A percentile compares a stretch with the other conserved stretches of the same genome.
These are phyloP conservation scores for Podaxis rugospora DNA, from an alignment of 768 basidiomycete species.

Conservation along the genomic window DNA sequence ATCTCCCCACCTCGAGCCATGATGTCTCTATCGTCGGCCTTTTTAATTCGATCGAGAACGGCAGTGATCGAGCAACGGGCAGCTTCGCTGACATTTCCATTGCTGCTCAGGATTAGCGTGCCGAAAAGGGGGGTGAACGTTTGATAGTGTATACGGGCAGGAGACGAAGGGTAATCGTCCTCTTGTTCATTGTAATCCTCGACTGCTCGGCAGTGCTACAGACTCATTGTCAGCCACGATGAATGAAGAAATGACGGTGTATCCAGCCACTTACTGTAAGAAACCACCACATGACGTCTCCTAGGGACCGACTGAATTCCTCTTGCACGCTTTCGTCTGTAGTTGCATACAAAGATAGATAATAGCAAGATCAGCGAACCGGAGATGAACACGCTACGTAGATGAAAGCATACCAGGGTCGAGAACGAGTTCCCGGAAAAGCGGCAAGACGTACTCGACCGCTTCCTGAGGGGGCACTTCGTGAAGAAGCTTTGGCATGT, in stretches of 20 bases:
- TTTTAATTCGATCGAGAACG: conserved; percentile 65
- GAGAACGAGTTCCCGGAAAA: conserved; percentile 80
- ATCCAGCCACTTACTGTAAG: conserved; percentile 46
- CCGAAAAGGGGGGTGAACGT: conserved; percentile 92
- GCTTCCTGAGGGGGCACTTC: conserved; percentile 83
- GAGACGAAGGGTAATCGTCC: conserved; percentile 25
- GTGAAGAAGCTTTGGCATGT: conserved; percentile 72
- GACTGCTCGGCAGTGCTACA: conserved; percentile 64
- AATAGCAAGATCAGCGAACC: conserved; percentile 11
- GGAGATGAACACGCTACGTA: conserved; percentile 1
- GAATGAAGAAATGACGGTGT: conserved; percentile 8
- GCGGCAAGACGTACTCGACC: conserved; percentile 88
- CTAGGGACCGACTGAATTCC: conserved; percentile 76
- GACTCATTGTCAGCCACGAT: conserved; percentile 3
- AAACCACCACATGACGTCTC: conserved; percentile 91
- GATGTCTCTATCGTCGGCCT: conserved; percentile 45
- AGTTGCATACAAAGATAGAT: background rate
- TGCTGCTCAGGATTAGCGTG: conserved; percentile 79
- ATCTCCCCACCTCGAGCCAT: conserved; percentile 1
- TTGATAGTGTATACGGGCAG: conserved; percentile 64
- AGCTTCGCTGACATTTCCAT: conserved; percentile 64
- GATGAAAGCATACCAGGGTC: conserved; percentile 63
- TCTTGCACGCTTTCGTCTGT: conserved; percentile 86
- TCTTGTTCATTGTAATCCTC: conserved; percentile 38
- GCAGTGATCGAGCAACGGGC: conserved; percentile 77